A percentile compares a stretch with the other conserved stretches of the same genome.
Evolutionary conservation across 306 rosid species (phyloP).

Genomic region (Glycine tomentella): DNA sequence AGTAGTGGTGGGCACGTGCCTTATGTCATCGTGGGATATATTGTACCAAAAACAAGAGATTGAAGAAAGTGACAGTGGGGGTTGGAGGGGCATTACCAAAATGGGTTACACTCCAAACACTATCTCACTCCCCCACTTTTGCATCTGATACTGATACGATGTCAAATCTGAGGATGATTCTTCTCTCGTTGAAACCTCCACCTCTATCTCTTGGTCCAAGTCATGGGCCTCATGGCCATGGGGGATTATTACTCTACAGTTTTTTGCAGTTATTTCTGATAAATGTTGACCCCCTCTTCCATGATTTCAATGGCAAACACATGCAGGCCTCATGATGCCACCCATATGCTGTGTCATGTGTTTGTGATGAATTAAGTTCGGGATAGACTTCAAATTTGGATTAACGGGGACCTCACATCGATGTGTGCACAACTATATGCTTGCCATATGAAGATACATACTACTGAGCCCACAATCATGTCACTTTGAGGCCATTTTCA

Average conservation of each 20-base stretch:
- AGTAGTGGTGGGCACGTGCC: constrained; percentile 41
- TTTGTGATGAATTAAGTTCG: not conserved
- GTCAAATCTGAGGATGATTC: not conserved
- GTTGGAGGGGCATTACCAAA: constrained; percentile 40
- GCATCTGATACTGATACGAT: constrained; percentile 6
- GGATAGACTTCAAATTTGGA: constrained; percentile 2
- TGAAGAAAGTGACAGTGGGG: constrained; percentile 29
- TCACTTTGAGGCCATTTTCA: constrained; percentile 11
- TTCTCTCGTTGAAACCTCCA: constrained; percentile 27
- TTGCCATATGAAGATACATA: constrained; percentile 19
- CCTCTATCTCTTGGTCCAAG: too few relatives aligned
- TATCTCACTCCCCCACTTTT: constrained; percentile 26
- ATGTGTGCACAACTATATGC: constrained; percentile 25
- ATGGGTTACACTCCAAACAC: constrained; percentile 48
- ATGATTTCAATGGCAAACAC: constrained; percentile 36
- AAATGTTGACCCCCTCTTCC: too few relatives aligned
- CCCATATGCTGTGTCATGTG: constrained; percentile 7
- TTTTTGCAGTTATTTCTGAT: too few relatives aligned
- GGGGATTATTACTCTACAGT: too few relatives aligned
- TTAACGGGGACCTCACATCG: constrained; percentile 26
- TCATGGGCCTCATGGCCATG: too few relatives aligned
- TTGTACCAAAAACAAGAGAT: constrained; percentile 33
- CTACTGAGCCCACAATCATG: constrained; percentile 10
- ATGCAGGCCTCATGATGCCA: constrained; percentile 40
- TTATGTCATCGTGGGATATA: constrained; percentile 28